Evolutionary conservation across 75 land plant genomes (phyloP), one percentile per base, ranked within the genome.

Genomic region (Picea sitchensis): DNA sequence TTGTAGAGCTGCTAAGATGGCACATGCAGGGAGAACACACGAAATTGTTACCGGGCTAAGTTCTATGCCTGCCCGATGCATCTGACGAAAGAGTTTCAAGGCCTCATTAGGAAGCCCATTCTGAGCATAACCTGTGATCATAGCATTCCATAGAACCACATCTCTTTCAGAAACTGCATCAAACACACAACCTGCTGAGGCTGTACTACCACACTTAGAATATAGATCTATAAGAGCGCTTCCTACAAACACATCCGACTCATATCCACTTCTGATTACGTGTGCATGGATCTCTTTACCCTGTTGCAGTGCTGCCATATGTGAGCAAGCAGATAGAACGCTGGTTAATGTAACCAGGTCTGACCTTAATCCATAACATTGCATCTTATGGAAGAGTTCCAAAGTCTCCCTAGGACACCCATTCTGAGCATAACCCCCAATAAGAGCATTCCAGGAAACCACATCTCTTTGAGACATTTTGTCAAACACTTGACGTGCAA

Each of bases 401-500:
- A 61, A n/a, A 5, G 63, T n/a, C 63, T 61, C 63, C 17, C 17
- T 61, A 20, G 20, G 20, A 61, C 7, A 17, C 3, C 77, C 77
- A 26, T 81, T 41, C 44, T 81, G 82, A 3, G 82, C 58, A 62
- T 81, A 81, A 44, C 60, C 62, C 51, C 59, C 59, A 34, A 82
- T 72, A 54, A 82, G 30, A 8, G 75, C 47, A 68, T 82, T 82
- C 83, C 74, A 77, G 2, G 73, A 65, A 17, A 82, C 80, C 54
- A 75, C 67, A 81, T 75, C 77, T 74, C 65, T 15, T 41, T 11
- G 41, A 26, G 57, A 30, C 4, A 82, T 30, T 57, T 34, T 38
- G 59, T 60, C 73, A 59, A 82, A 82, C 58, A 71, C 56, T 38
- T 21, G 18, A 31, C 68, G 64, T 68, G 83, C 83, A 59, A 77